phyloP scores from a whole-genome alignment of 176 grass and related monocot species.

The Zea mays region DNA sequence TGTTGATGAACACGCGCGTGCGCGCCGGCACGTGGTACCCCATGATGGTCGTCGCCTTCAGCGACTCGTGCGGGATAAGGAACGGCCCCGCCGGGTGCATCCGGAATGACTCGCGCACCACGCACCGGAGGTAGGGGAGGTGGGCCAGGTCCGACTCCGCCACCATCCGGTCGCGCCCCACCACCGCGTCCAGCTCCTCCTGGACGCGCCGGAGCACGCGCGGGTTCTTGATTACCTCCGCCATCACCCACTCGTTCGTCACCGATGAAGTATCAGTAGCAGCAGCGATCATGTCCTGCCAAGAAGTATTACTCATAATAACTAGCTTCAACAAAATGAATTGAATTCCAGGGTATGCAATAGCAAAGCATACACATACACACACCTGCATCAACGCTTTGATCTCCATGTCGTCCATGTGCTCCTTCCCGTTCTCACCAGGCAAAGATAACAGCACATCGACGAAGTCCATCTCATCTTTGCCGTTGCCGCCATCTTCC shows the following conservation, averaged over 20 bases:
- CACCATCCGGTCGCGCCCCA: slow-evolving; percentile 62
- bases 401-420: slow-evolving; percentile 86
- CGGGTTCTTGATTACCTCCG: slow-evolving; percentile 83
- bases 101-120: slow-evolving; percentile 81
- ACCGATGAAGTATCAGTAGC: slow-evolving; percentile 73
- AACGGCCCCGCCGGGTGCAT: slow-evolving; percentile 83
- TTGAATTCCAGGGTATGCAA: slow-evolving; percentile 12
- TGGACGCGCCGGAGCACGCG: slow-evolving; percentile 63
- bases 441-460: slow-evolving; percentile 83
- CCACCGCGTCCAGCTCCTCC: slow-evolving; percentile 65
- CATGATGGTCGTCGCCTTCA: slow-evolving; percentile 69
- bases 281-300: slow-evolving; percentile 83
- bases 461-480: slow-evolving; percentile 73
- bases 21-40: slow-evolving; percentile 77
- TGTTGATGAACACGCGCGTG: slow-evolving; percentile 92
- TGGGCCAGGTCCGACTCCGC: slow-evolving; percentile 59
- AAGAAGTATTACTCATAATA: background rate
- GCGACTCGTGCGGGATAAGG: slow-evolving; percentile 79
- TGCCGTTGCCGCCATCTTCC: slow-evolving; percentile 39
- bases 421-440: slow-evolving; percentile 66
- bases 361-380: slow-evolving; percentile 35
- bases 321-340: slow-evolving; percentile 21
- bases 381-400: slow-evolving; percentile 92
- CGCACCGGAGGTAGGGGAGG: slow-evolving; percentile 73
- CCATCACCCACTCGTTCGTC: slow-evolving; percentile 94